Evolutionary conservation across 2,329 filamentous ascomycete genomes (phyloP), one percentile per base, ranked within the genome.

Genomic region (Fusarium hostae): DNA sequence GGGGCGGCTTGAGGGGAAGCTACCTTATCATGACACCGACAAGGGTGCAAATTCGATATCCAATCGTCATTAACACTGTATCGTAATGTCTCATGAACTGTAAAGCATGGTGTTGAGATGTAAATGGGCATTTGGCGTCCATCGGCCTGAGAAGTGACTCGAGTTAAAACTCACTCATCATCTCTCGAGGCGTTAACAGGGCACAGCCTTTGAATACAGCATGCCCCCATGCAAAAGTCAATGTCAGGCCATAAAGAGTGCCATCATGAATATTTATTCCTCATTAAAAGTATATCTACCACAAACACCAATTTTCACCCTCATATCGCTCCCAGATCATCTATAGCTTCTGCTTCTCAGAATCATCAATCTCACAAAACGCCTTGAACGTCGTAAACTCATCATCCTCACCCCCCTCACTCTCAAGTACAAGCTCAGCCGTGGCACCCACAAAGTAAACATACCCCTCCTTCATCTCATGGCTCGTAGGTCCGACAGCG

Each of bases 361-460:
- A 80, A 12, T 86, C 82, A 40, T 90, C 88, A 67, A 97, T 86
- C 84, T 98, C 95, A 78, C 94, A 97, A 80, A 97, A 98, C 1
- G 95, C 96, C 84, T 95, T 96, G 85, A 97, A 99, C 0, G 92
- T 95, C 30, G 92, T 92, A 73, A 98, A 92, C 60, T 92, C 89
- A 62, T 94, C 91, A 30, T 89, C 89, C 2, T 86, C 83, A 0
- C 79, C 86, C 2, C 84, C 84, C 51, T 85, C 85, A 16, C 88
- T 94, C 83, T 97, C 92, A 55, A 98, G 82, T 6, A 95, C 88
- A 39, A 92, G 86, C 81, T 97, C 92, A 0, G 96, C 95, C 22
- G 92, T 95, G 5, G 96, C 92, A 4, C 96, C 96, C 7, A 98
- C 93, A 77, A 95, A 95, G 81, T 89, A 95, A 34, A 95, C 91